A percentile compares a stretch with the other conserved stretches of the same genome.
phyloP scores from a whole-genome alignment of 164 flowering plant genomes.

The Berberis vulgaris region DNA sequence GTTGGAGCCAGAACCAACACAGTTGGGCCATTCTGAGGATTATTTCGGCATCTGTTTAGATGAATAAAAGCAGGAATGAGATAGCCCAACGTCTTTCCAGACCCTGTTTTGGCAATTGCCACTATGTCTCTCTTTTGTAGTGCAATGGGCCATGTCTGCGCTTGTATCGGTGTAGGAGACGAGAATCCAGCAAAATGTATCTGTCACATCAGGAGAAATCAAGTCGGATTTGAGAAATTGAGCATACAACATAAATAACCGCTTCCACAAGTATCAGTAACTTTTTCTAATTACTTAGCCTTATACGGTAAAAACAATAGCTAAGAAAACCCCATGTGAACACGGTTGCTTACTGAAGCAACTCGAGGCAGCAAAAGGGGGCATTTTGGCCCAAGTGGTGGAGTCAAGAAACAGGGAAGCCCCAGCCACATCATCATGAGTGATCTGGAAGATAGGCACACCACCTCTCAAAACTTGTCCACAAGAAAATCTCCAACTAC shows the following conservation, averaged over 20 bases:
- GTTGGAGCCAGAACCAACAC: constrained; percentile 5
- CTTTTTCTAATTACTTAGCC: not conserved
- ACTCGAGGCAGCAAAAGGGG: constrained; percentile 3
- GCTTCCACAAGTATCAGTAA: not conserved
- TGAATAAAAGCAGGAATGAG: constrained; percentile 4
- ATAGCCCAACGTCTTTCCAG: constrained; percentile 5
- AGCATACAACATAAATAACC: no score
- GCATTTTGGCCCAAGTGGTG: constrained; percentile 6
- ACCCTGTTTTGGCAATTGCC: constrained; percentile 5
- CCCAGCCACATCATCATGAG: constrained; percentile 2
- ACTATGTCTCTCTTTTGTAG: constrained; percentile 2
- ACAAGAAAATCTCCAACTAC: constrained; percentile 1
- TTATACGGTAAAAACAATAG: not conserved
- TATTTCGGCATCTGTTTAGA: not conserved
- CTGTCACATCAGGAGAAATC: not conserved
- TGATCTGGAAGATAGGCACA: not conserved
- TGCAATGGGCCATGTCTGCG: constrained; percentile 3
- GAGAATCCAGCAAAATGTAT: constrained; percentile 2
- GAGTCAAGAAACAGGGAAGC: constrained; percentile 2
- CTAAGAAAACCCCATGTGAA: not conserved
- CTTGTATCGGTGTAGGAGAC: constrained; percentile 1
- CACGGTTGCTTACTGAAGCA: constrained; percentile 7
- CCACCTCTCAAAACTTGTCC: constrained; percentile 1
- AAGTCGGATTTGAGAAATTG: not conserved
- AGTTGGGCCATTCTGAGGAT: not conserved